A percentile compares a stretch with the other conserved stretches of the same genome.
Evolutionary conservation across 1,284 basidiomycete species (phyloP).

Genomic region (Anthracocystis panici-leucophaei): DNA sequence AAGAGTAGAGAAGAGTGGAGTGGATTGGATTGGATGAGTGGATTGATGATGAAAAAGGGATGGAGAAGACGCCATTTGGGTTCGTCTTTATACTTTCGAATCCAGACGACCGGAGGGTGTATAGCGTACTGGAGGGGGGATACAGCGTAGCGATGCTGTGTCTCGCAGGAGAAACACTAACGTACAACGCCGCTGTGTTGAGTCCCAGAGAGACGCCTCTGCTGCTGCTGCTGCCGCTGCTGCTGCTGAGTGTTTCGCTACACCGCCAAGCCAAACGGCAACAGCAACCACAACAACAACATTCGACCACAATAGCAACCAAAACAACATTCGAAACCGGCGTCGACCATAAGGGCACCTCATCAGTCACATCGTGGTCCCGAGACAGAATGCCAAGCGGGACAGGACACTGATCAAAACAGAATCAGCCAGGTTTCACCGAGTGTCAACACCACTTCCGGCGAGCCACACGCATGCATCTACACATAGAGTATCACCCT

Average conservation of each 20-base stretch:
- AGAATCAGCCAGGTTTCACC: neutral
- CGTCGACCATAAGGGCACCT: neutral
- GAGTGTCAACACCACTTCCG: constrained; percentile 17
- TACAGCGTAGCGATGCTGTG: neutral
- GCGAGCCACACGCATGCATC: constrained; percentile 16
- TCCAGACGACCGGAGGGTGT: neutral
- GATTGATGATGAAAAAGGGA: constrained; percentile 55
- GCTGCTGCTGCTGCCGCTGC: neutral
- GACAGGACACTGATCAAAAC: neutral
- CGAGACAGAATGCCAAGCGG: constrained; percentile 1
- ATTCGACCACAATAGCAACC: constrained; percentile 1
- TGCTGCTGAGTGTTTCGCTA: neutral
- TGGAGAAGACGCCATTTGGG: constrained; percentile 28
- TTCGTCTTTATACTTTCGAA: constrained; percentile 52
- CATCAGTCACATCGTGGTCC: neutral
- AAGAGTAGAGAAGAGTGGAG: constrained; percentile 42
- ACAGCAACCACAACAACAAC: constrained; percentile 1
- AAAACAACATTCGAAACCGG: constrained; percentile 10
- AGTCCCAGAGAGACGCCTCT: neutral
- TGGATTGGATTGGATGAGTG: constrained; percentile 48
- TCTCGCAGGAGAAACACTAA: neutral
- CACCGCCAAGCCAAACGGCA: neutral
- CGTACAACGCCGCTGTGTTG: neutral
- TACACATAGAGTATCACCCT: neutral
- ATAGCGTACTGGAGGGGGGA: constrained; percentile 17